A percentile compares a stretch with the other conserved stretches of the same genome.
Conservation (phyloP, 2,329 filamentous ascomycete genomes). For the Diaporthe velutina region DNA sequence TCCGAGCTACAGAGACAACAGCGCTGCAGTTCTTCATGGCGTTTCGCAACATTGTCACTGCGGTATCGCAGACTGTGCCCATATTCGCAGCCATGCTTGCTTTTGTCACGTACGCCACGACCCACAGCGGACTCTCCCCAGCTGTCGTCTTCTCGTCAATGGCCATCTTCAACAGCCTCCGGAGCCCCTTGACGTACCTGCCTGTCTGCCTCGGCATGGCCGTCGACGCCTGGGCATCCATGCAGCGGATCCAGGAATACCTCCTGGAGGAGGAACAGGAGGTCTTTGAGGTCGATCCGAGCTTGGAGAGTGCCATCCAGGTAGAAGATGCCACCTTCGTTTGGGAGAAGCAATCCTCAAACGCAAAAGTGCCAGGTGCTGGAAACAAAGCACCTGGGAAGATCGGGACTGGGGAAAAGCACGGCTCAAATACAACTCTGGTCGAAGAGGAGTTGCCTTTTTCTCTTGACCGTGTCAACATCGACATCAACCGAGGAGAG, state of each 20-base stretch:
- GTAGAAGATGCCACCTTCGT: slow-evolving; percentile 83
- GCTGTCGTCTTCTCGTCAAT: slow-evolving; percentile 92
- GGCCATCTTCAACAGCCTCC: slow-evolving; percentile 91
- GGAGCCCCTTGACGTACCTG: slow-evolving; percentile 85
- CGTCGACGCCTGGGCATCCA: slow-evolving; percentile 88
- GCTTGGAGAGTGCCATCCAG: slow-evolving; percentile 77
- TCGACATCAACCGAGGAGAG: slow-evolving; percentile 80
- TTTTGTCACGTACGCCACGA: slow-evolving; percentile 84
- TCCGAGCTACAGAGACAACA: slow-evolving; percentile 81
- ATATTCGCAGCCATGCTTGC: slow-evolving; percentile 96
- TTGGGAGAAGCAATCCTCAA: slow-evolving; percentile 75
- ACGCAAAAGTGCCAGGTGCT: slow-evolving; percentile 39
- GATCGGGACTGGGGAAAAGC: slow-evolving; percentile 66
- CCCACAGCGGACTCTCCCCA: slow-evolving; percentile 77
- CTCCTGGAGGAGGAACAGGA: slow-evolving; percentile 89
- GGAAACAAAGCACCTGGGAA: background rate
- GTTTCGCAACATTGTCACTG: slow-evolving; percentile 87
- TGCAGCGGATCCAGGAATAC: slow-evolving; percentile 90
- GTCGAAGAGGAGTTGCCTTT: slow-evolving; percentile 71
- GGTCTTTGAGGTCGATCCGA: slow-evolving; percentile 68
- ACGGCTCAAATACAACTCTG: slow-evolving; percentile 69
- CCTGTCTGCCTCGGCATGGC: slow-evolving; percentile 90
- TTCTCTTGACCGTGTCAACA: slow-evolving; percentile 75
- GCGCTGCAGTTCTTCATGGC: slow-evolving; percentile 86
- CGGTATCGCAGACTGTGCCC: slow-evolving; percentile 86